phyloP scores from a whole-genome alignment of 805 yeast genomes.

The Yarrowia bubula region DNA sequence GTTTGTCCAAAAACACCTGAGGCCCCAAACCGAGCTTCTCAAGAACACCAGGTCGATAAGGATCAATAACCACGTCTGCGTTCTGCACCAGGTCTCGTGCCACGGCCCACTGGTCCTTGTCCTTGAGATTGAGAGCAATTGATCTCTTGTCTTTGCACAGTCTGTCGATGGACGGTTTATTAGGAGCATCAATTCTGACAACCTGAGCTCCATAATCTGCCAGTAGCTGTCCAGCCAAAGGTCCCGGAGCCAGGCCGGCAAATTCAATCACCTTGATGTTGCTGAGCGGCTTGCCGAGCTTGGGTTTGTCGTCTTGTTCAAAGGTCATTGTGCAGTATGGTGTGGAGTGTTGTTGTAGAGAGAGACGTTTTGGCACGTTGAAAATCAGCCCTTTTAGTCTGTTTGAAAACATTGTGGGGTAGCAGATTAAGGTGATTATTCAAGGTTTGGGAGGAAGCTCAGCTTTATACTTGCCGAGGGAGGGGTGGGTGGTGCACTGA shows the following conservation, averaged over 20 bases:
- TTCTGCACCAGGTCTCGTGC: constrained; percentile 6
- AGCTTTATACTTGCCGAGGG: background rate
- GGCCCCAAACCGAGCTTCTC: constrained; percentile 23
- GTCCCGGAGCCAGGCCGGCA: constrained; percentile 32
- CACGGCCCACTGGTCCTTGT: constrained; percentile 2
- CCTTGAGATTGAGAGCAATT: constrained; percentile 24
- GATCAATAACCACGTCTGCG: constrained; percentile 20
- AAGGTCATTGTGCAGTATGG: constrained; percentile 12
- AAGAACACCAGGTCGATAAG: constrained; percentile 17
- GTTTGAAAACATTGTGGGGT: background rate
- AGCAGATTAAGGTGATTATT: background rate
- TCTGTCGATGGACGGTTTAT: constrained; percentile 18
- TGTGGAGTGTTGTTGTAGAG: background rate
- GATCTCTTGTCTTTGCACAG: constrained; percentile 27
- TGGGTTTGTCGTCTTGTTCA: constrained; percentile 24
- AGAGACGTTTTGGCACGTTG: background rate
- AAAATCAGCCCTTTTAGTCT: background rate
- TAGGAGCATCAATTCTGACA: constrained; percentile 28
- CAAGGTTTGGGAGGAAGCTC: background rate
- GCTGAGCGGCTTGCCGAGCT: constrained; percentile 27
- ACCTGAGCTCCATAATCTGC: constrained; percentile 31
- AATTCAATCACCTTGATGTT: constrained; percentile 30
- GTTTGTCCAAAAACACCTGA: constrained; percentile 12
- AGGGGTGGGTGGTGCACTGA: background rate
- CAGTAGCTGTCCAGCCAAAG: constrained; percentile 29